phyloP scores from a whole-genome alignment of 345 rosid species.

The Crucihimalaya himalaica region DNA sequence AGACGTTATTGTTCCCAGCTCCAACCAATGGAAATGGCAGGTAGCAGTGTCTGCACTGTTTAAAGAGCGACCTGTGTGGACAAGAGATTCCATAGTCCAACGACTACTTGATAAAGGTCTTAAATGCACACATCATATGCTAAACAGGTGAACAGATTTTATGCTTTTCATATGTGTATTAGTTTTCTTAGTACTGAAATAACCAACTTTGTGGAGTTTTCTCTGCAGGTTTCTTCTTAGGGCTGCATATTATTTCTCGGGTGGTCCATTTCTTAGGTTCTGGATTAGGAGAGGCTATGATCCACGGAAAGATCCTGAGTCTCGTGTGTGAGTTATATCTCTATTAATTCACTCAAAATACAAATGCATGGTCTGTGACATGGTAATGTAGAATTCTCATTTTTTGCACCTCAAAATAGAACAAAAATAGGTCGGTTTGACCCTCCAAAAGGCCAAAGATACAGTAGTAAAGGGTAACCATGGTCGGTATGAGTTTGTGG shows the following conservation, averaged over 20 bases:
- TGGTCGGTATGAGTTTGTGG: too few relatives aligned
- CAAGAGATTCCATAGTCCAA: constrained; percentile 68
- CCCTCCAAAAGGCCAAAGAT: too few relatives aligned
- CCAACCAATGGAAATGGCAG: constrained; percentile 79
- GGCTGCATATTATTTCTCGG: constrained; percentile 87
- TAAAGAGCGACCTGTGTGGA: constrained; percentile 91
- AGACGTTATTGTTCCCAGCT: constrained; percentile 49
- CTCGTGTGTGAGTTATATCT: constrained; percentile 72
- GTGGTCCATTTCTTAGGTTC: constrained; percentile 87
- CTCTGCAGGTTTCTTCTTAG: constrained; percentile 73
- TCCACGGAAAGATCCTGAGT: constrained; percentile 95
- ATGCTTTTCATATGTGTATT: not conserved
- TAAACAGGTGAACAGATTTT: constrained; percentile 60
- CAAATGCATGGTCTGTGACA: constrained; percentile 9
- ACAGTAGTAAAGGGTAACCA: too few relatives aligned
- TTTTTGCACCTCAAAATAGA: not conserved
- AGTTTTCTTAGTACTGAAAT: not conserved
- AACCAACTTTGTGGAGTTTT: constrained; percentile 8
- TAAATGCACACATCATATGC: constrained; percentile 54
- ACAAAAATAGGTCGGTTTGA: not conserved
- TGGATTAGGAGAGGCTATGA: constrained; percentile 98
- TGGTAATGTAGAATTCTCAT: not conserved
- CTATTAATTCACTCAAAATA: constrained; percentile 6
- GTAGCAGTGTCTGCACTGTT: constrained; percentile 73
- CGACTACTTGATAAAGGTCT: constrained; percentile 68